Percentiles rank a stretch among this genome's conserved stretches.
phyloP scores from a whole-genome alignment of 768 basidiomycete genomes.

The Leccinellum luteum region DNA sequence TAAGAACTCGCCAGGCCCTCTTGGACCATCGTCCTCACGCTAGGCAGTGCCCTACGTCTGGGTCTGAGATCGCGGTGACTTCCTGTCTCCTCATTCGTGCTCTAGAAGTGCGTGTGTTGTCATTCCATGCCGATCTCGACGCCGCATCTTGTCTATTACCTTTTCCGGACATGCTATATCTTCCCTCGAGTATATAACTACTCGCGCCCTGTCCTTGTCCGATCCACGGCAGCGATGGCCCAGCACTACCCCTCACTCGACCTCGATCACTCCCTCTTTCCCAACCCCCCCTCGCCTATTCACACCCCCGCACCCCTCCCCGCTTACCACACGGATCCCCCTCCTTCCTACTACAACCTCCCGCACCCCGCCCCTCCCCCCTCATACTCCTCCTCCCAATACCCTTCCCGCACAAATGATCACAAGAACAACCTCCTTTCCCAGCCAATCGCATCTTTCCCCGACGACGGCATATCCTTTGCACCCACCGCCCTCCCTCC shows the following conservation, averaged over 20 bases:
- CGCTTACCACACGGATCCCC: constrained; percentile 9
- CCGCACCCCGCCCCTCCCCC: neutral
- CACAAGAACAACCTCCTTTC: constrained; percentile 1
- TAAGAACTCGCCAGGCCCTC: neutral
- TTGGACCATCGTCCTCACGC: neutral
- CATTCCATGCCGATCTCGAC: constrained; percentile 19
- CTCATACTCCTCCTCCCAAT: neutral
- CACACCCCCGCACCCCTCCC: constrained; percentile 1
- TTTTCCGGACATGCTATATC: constrained; percentile 9
- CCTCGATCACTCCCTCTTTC: constrained; percentile 4
- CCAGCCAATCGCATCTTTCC: constrained; percentile 12
- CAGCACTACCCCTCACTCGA: constrained; percentile 15
- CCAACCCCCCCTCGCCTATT: neutral
- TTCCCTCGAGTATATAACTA: constrained; percentile 18
- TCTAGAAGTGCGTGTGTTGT: constrained; percentile 5
- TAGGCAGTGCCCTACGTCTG: neutral
- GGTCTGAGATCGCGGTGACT: neutral
- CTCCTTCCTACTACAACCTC: constrained; percentile 10
- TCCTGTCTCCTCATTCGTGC: neutral
- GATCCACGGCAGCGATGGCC: constrained; percentile 17
- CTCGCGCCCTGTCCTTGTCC: neutral
- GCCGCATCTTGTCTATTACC: constrained; percentile 6
- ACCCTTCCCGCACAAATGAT: neutral
- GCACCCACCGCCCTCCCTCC: neutral
- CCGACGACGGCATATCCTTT: constrained; percentile 25